Conservation (phyloP, 345 rosid species). For the Boechera divaricarpa region DNA sequence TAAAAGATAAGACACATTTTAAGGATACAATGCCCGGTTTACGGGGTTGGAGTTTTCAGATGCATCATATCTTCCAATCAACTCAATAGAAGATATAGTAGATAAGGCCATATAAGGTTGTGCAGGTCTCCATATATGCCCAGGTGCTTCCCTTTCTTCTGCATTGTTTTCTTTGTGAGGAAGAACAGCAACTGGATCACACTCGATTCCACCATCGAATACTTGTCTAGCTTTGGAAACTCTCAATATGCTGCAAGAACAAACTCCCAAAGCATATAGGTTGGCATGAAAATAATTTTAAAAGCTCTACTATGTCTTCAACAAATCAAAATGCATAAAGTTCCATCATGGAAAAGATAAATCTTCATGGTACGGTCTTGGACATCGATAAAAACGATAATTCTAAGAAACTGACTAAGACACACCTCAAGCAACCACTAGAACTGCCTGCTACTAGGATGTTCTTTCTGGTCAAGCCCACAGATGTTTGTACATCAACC, state of each 20-base stretch:
- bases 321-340: background rate
- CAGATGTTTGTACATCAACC: slow-evolving; percentile 51
- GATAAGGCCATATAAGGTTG: slow-evolving; percentile 49
- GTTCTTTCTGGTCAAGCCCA: slow-evolving; percentile 56
- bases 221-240: slow-evolving; percentile 56
- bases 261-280: slow-evolving; percentile 53
- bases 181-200: slow-evolving; percentile 59
- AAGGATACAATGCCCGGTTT: slow-evolving; percentile 78
- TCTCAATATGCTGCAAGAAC: slow-evolving; percentile 70
- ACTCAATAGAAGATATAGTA: slow-evolving; percentile 61
- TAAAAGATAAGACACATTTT: slow-evolving; percentile 13
- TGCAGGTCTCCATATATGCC: slow-evolving; percentile 51
- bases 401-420: slow-evolving; percentile 14
- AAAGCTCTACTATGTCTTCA: background rate
- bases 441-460: slow-evolving; percentile 60
- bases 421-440: slow-evolving; percentile 68
- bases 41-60: slow-evolving; percentile 35
- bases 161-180: slow-evolving; percentile 45
- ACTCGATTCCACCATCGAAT: slow-evolving; percentile 45
- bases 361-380: slow-evolving; percentile 13
- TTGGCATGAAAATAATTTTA: slow-evolving; percentile 33
- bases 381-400: background rate
- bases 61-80: slow-evolving; percentile 45
- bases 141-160: slow-evolving; percentile 49
- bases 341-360: background rate